These are phyloP conservation scores for Adansonia grandidieri DNA, from an alignment of 441 rosid genomes.

Conservation along the genomic window DNA sequence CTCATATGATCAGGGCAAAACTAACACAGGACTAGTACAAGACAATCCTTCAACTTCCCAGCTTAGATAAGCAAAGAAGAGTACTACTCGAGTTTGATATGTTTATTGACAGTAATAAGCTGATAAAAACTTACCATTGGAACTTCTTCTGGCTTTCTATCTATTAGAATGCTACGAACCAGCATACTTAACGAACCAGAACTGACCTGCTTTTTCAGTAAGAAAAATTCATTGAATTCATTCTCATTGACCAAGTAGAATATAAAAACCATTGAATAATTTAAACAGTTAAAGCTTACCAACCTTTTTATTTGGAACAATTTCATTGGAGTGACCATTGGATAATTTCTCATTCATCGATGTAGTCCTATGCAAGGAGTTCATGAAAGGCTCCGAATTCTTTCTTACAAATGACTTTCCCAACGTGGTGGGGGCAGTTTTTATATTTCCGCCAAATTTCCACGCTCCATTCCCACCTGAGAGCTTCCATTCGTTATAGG, in stretches of 20 bases:
- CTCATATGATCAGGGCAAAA: neutral
- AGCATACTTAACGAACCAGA: conserved; percentile 68
- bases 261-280: neutral
- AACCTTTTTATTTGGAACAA: conserved; percentile 72
- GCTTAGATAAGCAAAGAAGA: conserved; percentile 14
- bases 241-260: conserved; percentile 11
- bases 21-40: neutral
- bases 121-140: conserved; percentile 55
- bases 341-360: conserved; percentile 57
- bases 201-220: conserved; percentile 45
- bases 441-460: conserved; percentile 88
- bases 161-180: conserved; percentile 71
- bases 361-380: conserved; percentile 67
- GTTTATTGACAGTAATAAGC: conserved; percentile 1
- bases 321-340: conserved; percentile 37
- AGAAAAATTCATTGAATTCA: conserved; percentile 18
- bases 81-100: neutral
- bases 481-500: conserved; percentile 89
- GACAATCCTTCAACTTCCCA: neutral
- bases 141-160: conserved; percentile 87
- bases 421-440: conserved; percentile 55
- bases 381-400: conserved; percentile 77
- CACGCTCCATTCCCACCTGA: conserved; percentile 83
- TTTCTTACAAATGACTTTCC: conserved; percentile 78
- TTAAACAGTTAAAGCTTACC: conserved; percentile 42